Conservation (phyloP, 306 rosid genomes). For the Sphenostylis stenocarpa region DNA sequence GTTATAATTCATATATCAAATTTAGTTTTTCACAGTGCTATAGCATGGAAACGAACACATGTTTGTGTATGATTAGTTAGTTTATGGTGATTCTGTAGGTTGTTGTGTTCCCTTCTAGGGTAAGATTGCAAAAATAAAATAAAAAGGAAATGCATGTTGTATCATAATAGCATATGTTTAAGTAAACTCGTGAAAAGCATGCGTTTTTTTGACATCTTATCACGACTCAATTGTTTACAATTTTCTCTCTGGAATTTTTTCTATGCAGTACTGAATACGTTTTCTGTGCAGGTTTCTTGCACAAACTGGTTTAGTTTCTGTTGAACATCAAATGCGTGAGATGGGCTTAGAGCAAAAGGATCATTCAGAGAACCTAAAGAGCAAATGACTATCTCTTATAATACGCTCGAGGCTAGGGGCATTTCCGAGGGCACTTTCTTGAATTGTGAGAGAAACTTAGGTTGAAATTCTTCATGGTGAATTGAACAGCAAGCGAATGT, state of each 20-base stretch:
- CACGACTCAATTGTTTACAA: not conserved
- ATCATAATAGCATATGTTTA: not conserved
- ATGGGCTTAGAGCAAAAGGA: conserved; percentile 55
- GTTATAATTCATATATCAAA: not conserved
- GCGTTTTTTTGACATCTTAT: conserved; percentile 3
- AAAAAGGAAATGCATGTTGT: not conserved
- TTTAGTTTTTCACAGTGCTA: not conserved
- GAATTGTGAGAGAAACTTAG: not conserved
- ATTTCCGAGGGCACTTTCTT: conserved; percentile 1
- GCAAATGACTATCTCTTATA: conserved; percentile 27
- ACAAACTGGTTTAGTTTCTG: conserved; percentile 76
- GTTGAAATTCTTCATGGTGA: conserved; percentile 22
- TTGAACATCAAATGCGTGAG: conserved; percentile 86
- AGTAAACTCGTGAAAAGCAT: conserved; percentile 10
- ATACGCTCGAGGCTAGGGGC: conserved; percentile 22
- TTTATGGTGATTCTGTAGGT: not conserved
- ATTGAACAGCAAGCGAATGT: conserved; percentile 12
- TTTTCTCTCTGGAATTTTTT: conserved; percentile 6
- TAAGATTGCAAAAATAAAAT: not conserved
- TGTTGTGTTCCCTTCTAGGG: not conserved
- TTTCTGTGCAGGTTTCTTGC: conserved; percentile 77
- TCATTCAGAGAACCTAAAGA: conserved; percentile 43
- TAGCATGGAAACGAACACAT: not conserved
- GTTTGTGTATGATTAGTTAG: not conserved
- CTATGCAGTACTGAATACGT: conserved; percentile 12